A percentile compares a stretch with the other conserved stretches of the same genome.
phyloP scores from a whole-genome alignment of 78 protist species.

The Polysphondylium violaceum region DNA sequence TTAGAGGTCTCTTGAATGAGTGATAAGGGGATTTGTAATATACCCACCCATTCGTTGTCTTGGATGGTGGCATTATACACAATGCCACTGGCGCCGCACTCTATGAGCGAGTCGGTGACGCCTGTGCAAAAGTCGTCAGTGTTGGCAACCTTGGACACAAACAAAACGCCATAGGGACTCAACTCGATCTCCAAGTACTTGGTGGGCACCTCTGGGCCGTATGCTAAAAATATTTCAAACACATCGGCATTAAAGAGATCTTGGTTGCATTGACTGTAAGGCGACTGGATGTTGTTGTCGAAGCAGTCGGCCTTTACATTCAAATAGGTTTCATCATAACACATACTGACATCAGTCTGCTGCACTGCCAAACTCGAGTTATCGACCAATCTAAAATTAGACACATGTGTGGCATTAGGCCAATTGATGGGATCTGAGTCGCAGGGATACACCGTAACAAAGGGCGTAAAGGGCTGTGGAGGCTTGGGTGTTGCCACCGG shows the following conservation, averaged over 20 bases:
- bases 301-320: neutral
- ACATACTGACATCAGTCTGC: slow-evolving; percentile 40
- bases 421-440: too few relatives aligned
- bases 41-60: slow-evolving; percentile 18
- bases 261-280: slow-evolving; percentile 48
- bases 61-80: slow-evolving; percentile 3
- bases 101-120: slow-evolving; percentile 45
- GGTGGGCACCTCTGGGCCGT: neutral
- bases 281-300: slow-evolving; percentile 53
- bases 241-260: slow-evolving; percentile 41
- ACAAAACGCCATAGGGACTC: slow-evolving; percentile 52
- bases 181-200: slow-evolving; percentile 67
- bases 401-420: slow-evolving; percentile 12
- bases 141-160: slow-evolving; percentile 48
- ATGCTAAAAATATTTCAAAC: slow-evolving; percentile 43
- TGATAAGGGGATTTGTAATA: slow-evolving; percentile 5
- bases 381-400: neutral
- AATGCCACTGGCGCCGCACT: slow-evolving; percentile 39
- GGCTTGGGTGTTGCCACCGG: too few relatives aligned
- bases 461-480: too few relatives aligned
- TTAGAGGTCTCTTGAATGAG: slow-evolving; percentile 16
- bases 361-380: slow-evolving; percentile 22
- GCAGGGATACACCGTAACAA: too few relatives aligned
- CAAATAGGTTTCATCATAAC: slow-evolving; percentile 28
- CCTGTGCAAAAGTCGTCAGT: slow-evolving; percentile 42